Evolutionary conservation across 2,329 filamentous ascomycete species (phyloP), one percentile per base, ranked within the genome.

Genomic region (Endoconidiophora polonica): DNA sequence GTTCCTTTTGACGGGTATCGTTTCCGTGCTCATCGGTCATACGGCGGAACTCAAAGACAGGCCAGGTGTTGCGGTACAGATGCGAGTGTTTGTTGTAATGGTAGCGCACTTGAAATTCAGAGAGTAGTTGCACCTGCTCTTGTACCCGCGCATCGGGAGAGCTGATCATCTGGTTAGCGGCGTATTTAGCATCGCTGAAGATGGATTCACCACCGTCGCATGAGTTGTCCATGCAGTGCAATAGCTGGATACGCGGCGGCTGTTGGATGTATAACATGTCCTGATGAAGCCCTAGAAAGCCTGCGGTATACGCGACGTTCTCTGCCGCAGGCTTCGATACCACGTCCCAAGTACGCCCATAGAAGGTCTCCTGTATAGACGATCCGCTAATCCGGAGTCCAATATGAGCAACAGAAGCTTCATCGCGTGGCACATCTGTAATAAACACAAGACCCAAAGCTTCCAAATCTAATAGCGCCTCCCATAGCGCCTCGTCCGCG

Each of bases 341-440:
- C 10, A 96, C 90, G 63, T 95, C 83, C 79, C 88, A 96, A 0
- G 86, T 94, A 57, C 73, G 70, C 40, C 91, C 91, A 63, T 96
- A 96, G 61, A 96, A 91, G 5, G 88, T 91, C 58, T 86, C 79
- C 59, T 86, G 83, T 23, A 95, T 66, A 33, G 76, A 76, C 29
- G 29, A 33, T 33, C 29, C 29, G 1, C 87, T 88, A 53, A 96
- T 83, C 47, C 79, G 76, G 3, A 71, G 69, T 2, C 79, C 83
- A 52, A 96, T 77, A 20, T 70, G 65, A 38, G 76, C 71, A 3
- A 95, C 81, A 3, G 78, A 72, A 1, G 71, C 64, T 54, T 82
- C 75, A 14, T 74, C 73, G 7, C 78, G 68, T 0, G 90, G 88
- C 4, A 94, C 81, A 54, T 77, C 74, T 45, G 74, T 76, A 24